phyloP scores from a whole-genome alignment of 257 asterid species.

The Fraxinus anomala region DNA sequence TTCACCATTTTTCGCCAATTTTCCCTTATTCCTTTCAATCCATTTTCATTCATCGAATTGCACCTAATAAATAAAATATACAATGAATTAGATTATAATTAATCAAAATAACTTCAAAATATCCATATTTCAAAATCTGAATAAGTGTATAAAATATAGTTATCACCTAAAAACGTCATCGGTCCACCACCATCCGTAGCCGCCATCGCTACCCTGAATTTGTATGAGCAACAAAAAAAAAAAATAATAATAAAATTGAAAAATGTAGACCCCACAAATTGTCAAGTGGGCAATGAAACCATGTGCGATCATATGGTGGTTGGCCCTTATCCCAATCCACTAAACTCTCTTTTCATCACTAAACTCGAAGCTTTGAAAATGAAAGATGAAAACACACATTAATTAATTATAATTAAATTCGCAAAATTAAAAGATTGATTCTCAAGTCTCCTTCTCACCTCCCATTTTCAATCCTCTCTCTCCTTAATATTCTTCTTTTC shows the following conservation, averaged over 20 bases:
- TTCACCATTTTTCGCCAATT: no score
- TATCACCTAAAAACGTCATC: no score
- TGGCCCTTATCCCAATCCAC: conserved; percentile 75
- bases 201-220: no score
- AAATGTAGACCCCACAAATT: conserved; percentile 36
- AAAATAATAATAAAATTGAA: background rate
- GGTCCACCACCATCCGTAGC: no score
- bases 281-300: conserved; percentile 66
- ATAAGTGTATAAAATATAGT: no score
- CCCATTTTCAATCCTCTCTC: conserved; percentile 57
- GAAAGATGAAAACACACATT: conserved; percentile 35
- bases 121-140: no score
- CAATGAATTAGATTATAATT: no score
- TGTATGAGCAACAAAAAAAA: no score
- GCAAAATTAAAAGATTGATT: conserved; percentile 49
- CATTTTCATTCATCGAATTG: no score
- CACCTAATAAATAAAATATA: no score
- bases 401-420: background rate
- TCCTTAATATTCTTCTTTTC: conserved; percentile 32
- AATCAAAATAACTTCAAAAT: no score
- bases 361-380: conserved; percentile 40
- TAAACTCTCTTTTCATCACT: conserved; percentile 41
- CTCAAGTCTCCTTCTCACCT: conserved; percentile 56
- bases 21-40: no score
- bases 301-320: conserved; percentile 97